A percentile compares a stretch with the other conserved stretches of the same genome.
Evolutionary conservation across 352 stramenopile species (phyloP).

Genomic region (Phytophthora nicotianae): DNA sequence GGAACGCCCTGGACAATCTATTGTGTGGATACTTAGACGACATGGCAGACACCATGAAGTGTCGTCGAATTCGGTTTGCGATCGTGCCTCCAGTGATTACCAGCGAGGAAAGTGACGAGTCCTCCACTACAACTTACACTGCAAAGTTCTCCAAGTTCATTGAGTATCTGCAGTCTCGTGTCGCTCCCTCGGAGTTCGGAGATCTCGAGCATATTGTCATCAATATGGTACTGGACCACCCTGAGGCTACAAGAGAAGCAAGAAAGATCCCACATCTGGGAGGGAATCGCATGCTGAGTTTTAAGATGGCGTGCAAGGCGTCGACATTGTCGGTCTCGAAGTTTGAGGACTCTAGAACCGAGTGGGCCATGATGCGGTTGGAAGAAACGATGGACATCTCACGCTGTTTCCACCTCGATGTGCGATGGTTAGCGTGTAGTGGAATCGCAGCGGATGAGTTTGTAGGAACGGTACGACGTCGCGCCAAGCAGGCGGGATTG

Average conservation of each 20-base stretch:
- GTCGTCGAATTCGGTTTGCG: constrained; percentile 70
- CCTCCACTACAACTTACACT: constrained; percentile 37
- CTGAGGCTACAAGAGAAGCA: constrained; percentile 3
- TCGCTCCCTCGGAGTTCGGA: constrained; percentile 55
- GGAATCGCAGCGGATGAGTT: constrained; percentile 79
- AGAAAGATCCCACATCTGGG: constrained; percentile 11
- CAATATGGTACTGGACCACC: constrained; percentile 40
- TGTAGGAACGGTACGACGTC: constrained; percentile 62
- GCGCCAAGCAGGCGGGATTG: constrained; percentile 66
- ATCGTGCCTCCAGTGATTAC: constrained; percentile 48
- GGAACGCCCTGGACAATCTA: constrained; percentile 79
- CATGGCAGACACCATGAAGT: constrained; percentile 77
- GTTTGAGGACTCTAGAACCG: constrained; percentile 55
- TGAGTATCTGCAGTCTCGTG: constrained; percentile 66
- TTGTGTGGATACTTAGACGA: constrained; percentile 79
- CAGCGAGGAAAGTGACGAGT: constrained; percentile 12
- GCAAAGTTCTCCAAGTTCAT: constrained; percentile 66
- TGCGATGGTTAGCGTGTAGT: constrained; percentile 83
- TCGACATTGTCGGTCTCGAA: constrained; percentile 23
- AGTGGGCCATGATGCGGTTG: constrained; percentile 77
- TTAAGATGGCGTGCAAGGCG: constrained; percentile 51
- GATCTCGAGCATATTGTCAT: constrained; percentile 56
- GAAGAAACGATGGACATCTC: constrained; percentile 66
- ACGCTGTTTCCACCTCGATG: constrained; percentile 71
- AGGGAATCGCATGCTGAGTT: constrained; percentile 44